A percentile compares a stretch with the other conserved stretches of the same genome.
Conservation (phyloP, 1,284 basidiomycete genomes). For the Abortiporus biennis region DNA sequence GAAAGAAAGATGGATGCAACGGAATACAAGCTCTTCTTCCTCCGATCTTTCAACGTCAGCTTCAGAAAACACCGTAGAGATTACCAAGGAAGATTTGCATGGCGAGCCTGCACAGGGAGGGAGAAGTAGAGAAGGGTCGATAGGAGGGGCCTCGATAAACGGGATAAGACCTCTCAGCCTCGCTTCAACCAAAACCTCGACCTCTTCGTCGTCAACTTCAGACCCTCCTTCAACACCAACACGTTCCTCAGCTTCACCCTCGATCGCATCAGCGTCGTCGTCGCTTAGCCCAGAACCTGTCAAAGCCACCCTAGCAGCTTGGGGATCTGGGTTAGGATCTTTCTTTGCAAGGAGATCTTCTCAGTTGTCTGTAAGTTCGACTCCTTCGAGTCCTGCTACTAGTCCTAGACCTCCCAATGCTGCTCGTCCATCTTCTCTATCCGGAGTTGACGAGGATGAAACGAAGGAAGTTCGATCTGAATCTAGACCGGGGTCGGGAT, state of each 20-base stretch:
- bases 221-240: conserved; percentile 15
- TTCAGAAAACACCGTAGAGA: conserved; percentile 39
- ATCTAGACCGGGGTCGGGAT: too few relatives aligned
- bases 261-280: conserved; percentile 24
- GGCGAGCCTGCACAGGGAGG: conserved; percentile 4
- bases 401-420: too few relatives aligned
- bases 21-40: conserved; percentile 32
- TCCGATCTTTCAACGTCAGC: conserved; percentile 12
- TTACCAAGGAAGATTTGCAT: conserved; percentile 36
- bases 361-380: too few relatives aligned
- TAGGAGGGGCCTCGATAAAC: conserved; percentile 7
- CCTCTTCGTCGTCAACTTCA: conserved; percentile 5
- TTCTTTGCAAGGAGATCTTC: too few relatives aligned
- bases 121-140: conserved; percentile 29
- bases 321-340: conserved; percentile 59
- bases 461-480: too few relatives aligned
- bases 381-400: too few relatives aligned
- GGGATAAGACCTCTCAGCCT: conserved; percentile 1
- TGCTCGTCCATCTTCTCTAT: too few relatives aligned
- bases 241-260: conserved; percentile 22
- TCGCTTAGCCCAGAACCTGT: conserved; percentile 21
- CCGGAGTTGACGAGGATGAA: too few relatives aligned
- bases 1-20: conserved; percentile 62
- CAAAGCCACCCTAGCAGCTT: conserved; percentile 34
- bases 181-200: conserved; percentile 5